A percentile compares a stretch with the other conserved stretches of the same genome.
These are phyloP conservation scores for Solanum paucissectum DNA, from an alignment of 257 asterid species.

Conservation along the genomic window DNA sequence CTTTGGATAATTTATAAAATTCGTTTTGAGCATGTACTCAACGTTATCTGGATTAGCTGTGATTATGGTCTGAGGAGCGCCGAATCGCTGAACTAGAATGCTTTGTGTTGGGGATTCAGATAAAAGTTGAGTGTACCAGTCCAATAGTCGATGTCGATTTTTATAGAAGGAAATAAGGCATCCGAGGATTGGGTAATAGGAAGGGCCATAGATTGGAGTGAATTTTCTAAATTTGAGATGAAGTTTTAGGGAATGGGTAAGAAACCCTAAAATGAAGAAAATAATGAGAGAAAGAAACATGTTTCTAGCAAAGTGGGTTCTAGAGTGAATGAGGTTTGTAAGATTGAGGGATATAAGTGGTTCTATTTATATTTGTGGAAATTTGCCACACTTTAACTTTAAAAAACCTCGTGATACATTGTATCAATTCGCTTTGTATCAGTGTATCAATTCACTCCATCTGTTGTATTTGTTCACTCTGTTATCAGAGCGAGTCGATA, in stretches of 20 bases:
- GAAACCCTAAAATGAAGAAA: too few species aligned
- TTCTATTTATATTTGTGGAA: too few species aligned
- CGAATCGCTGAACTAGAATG: constrained; percentile 7
- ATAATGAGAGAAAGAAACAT: too few species aligned
- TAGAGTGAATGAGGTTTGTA: too few species aligned
- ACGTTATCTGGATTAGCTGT: constrained; percentile 57
- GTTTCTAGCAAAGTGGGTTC: too few species aligned
- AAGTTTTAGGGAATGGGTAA: too few species aligned
- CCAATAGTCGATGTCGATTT: constrained; percentile 41
- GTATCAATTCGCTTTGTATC: too few species aligned
- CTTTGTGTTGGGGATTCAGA: constrained; percentile 14
- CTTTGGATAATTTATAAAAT: constrained; percentile 51
- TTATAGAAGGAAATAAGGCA: constrained; percentile 51
- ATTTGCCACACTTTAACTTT: too few species aligned
- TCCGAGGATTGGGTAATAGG: constrained; percentile 11
- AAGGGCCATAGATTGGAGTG: background rate
- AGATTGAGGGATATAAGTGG: too few species aligned
- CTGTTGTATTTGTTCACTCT: background rate
- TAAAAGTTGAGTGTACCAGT: constrained; percentile 59
- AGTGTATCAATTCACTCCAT: background rate
- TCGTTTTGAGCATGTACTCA: constrained; percentile 54
- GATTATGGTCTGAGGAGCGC: constrained; percentile 29
- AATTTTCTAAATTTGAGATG: background rate
- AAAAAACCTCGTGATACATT: background rate
- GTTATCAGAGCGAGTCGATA: background rate